Evolutionary conservation across 768 basidiomycete genomes (phyloP).

Genomic region (Mrakia blollopis): DNA sequence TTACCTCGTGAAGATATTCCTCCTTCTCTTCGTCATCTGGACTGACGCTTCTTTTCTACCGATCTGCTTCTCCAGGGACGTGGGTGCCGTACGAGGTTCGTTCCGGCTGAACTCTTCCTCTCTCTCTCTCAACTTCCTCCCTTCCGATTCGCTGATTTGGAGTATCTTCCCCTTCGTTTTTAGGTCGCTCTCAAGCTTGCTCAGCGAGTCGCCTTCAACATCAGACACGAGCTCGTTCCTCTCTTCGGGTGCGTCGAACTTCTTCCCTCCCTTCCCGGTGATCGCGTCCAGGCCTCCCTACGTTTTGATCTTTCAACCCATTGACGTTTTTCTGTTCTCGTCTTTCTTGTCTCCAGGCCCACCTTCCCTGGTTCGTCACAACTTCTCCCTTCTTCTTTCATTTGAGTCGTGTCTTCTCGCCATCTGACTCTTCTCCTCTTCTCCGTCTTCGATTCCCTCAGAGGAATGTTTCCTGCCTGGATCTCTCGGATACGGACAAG

Average conservation of each 20-base stretch:
- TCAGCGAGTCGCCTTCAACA: slow-evolving; percentile 75
- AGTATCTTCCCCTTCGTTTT: slow-evolving; percentile 19
- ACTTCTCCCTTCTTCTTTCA: no score
- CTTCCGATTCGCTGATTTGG: no score
- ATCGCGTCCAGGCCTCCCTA: background rate
- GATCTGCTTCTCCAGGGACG: slow-evolving; percentile 45
- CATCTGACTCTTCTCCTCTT: background rate
- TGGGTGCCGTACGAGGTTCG: slow-evolving; percentile 84
- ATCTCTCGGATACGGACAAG: slow-evolving; percentile 80
- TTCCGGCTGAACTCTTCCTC: no score
- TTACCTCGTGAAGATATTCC: background rate
- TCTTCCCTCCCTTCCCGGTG: background rate
- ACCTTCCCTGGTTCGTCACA: background rate
- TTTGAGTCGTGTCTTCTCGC: background rate
- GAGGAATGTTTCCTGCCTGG: slow-evolving; percentile 76
- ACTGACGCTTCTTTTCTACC: background rate
- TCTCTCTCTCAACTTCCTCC: no score
- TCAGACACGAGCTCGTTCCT: slow-evolving; percentile 78
- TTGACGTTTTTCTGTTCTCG: background rate
- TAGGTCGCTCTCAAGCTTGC: slow-evolving; percentile 31
- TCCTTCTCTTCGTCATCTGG: background rate
- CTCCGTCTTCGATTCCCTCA: slow-evolving; percentile 58
- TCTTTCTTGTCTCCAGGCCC: background rate
- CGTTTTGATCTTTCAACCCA: no score
- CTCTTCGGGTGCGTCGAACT: slow-evolving; percentile 64